These are phyloP conservation scores for Lyophyllum semitale DNA, from an alignment of 768 basidiomycete species.

Conservation along the genomic window DNA sequence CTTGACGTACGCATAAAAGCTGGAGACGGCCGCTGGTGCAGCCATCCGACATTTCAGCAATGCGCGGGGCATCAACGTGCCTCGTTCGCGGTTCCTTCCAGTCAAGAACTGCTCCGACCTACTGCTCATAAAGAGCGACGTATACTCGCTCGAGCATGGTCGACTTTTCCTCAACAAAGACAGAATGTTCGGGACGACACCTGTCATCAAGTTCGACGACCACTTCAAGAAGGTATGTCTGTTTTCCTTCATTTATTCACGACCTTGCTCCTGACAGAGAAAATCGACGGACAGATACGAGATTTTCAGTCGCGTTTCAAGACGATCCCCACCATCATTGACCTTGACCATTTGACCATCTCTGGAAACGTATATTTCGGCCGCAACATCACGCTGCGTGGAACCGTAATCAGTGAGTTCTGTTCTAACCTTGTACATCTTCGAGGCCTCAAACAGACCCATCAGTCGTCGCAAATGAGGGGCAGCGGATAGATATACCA, in stretches of 20 bases:
- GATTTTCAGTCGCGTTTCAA: conserved; percentile 83
- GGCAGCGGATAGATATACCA: conserved; percentile 64
- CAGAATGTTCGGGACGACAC: conserved; percentile 66
- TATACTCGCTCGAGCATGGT: conserved; percentile 77
- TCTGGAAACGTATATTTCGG: conserved; percentile 79
- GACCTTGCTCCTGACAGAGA: conserved; percentile 25
- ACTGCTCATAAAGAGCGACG: conserved; percentile 73
- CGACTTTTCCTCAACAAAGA: conserved; percentile 66
- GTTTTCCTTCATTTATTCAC: conserved; percentile 15
- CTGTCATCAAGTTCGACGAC: conserved; percentile 83
- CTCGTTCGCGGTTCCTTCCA: conserved; percentile 79
- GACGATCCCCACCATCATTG: conserved; percentile 74
- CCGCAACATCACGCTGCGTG: conserved; percentile 67
- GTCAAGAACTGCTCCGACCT: conserved; percentile 74
- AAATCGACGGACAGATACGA: conserved; percentile 42
- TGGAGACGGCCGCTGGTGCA: conserved; percentile 83
- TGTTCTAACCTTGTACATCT: neutral
- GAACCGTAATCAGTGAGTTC: conserved; percentile 68
- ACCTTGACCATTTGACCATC: conserved; percentile 83
- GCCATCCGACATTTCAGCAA: conserved; percentile 80
- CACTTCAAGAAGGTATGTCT: conserved; percentile 75
- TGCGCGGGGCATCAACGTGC: conserved; percentile 81
- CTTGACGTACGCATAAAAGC: conserved; percentile 28
- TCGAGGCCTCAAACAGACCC: neutral
- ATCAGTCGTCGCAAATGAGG: conserved; percentile 61